Evolutionary conservation across 768 basidiomycete genomes (phyloP).

Genomic region (Melanogaster broomeanus): DNA sequence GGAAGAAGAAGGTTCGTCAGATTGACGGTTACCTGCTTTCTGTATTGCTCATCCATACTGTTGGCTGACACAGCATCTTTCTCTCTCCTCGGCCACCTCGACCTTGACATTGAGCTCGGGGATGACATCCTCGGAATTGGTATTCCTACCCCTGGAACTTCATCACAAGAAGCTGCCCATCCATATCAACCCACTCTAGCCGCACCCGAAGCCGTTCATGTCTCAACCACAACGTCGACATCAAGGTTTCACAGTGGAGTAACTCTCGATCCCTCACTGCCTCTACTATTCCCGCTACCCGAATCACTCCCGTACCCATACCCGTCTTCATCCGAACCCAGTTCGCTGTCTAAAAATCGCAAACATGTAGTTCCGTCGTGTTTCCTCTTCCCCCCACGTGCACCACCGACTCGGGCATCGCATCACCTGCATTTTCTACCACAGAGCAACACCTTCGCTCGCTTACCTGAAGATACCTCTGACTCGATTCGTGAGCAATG

Average conservation of each 20-base stretch:
- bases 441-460: slow-evolving; percentile 15
- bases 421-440: slow-evolving; percentile 47
- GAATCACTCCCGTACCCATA: slow-evolving; percentile 19
- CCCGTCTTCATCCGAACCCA: slow-evolving; percentile 12
- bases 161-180: background rate
- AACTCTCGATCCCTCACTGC: slow-evolving; percentile 52
- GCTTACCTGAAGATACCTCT: slow-evolving; percentile 24
- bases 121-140: slow-evolving; percentile 43
- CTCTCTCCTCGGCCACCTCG: slow-evolving; percentile 74
- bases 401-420: slow-evolving; percentile 48
- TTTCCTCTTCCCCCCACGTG: slow-evolving; percentile 30
- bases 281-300: slow-evolving; percentile 64
- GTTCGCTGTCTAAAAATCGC: background rate
- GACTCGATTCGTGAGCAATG: slow-evolving; percentile 61
- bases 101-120: slow-evolving; percentile 72
- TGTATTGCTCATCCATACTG: background rate
- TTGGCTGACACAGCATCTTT: slow-evolving; percentile 50
- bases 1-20: slow-evolving; percentile 61
- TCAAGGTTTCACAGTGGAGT: slow-evolving; percentile 19
- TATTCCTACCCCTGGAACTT: slow-evolving; percentile 23
- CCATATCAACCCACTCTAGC: slow-evolving; percentile 4
- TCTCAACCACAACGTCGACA: slow-evolving; percentile 1
- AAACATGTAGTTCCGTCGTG: slow-evolving; percentile 22
- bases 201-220: background rate
- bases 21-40: background rate